phyloP scores from a whole-genome alignment of 106 monocot species.

The Dioscorea dumetorum region DNA sequence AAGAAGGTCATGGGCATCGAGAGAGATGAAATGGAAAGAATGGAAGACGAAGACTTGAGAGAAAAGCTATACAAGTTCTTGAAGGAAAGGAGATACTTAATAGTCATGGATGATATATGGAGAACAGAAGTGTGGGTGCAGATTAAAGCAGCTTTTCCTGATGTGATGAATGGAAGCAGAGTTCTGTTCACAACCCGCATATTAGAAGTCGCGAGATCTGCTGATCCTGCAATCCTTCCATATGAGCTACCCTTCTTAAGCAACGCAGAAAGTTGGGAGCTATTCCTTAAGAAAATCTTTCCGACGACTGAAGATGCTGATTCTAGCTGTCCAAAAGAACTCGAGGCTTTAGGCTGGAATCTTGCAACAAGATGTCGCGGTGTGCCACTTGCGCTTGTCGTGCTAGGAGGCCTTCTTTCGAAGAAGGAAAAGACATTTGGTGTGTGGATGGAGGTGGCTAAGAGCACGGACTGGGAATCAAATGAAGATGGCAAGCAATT shows the following conservation, averaged over 20 bases:
- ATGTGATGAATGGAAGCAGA: constrained; percentile 13
- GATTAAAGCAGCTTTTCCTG: constrained; percentile 11
- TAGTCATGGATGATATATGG: constrained; percentile 30
- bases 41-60: background rate
- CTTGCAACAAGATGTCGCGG: constrained; percentile 18
- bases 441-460: background rate
- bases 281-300: constrained; percentile 20
- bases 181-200: constrained; percentile 15
- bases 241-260: background rate
- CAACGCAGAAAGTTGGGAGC: constrained; percentile 7
- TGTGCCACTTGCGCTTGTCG: constrained; percentile 19
- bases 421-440: background rate
- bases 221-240: background rate
- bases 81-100: constrained; percentile 12
- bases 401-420: constrained; percentile 22
- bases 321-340: constrained; percentile 1
- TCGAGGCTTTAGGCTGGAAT: background rate
- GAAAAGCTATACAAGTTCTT: constrained; percentile 4
- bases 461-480: constrained; percentile 12
- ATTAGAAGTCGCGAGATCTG: constrained; percentile 6
- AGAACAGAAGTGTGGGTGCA: constrained; percentile 4
- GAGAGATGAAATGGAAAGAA: background rate
- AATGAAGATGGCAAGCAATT: background rate
- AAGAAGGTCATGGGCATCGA: background rate
- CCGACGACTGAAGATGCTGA: background rate